phyloP scores from a whole-genome alignment of 2,329 filamentous ascomycete species.

The Microsporum canis region DNA sequence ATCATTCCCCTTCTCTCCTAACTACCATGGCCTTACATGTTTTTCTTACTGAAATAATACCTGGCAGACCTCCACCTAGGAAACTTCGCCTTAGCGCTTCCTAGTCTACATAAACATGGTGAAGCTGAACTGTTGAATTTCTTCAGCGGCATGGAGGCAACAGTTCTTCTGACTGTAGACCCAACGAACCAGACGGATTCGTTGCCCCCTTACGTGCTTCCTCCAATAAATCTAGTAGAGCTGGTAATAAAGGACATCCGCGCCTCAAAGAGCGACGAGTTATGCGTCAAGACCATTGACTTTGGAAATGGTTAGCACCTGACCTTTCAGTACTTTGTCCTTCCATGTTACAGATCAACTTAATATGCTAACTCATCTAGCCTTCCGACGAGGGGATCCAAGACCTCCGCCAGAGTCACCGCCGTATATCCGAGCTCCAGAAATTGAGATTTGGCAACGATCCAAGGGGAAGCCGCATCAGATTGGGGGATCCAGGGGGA shows the following conservation, averaged over 20 bases:
- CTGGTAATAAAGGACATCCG: neutral
- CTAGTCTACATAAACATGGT: neutral
- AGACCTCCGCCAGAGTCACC: slow-evolving; percentile 4
- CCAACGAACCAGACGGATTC: slow-evolving; percentile 4
- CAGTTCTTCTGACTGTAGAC: slow-evolving; percentile 5
- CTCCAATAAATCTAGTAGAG: slow-evolving; percentile 3
- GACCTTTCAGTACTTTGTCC: neutral
- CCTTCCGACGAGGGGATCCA: neutral
- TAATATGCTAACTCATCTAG: neutral
- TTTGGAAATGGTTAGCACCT: slow-evolving; percentile 7
- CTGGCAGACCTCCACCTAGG: slow-evolving; percentile 3
- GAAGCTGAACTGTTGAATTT: slow-evolving; percentile 3
- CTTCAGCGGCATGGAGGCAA: neutral
- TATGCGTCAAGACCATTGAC: slow-evolving; percentile 5
- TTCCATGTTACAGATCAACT: neutral
- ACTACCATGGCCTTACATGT: neutral
- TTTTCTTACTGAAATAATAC: neutral
- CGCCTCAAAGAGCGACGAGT: slow-evolving; percentile 1
- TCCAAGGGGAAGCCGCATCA: neutral
- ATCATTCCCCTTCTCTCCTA: neutral
- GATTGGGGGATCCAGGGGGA: slow-evolving; percentile 4
- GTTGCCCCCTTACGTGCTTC: slow-evolving; percentile 5
- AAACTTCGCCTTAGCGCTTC: slow-evolving; percentile 3
- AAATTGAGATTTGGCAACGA: slow-evolving; percentile 6
- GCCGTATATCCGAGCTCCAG: slow-evolving; percentile 5